Percentiles rank a stretch among this genome's conserved stretches.
These are phyloP conservation scores for Cornus kousa DNA, from an alignment of 148 eudicot species.

Conservation along the genomic window DNA sequence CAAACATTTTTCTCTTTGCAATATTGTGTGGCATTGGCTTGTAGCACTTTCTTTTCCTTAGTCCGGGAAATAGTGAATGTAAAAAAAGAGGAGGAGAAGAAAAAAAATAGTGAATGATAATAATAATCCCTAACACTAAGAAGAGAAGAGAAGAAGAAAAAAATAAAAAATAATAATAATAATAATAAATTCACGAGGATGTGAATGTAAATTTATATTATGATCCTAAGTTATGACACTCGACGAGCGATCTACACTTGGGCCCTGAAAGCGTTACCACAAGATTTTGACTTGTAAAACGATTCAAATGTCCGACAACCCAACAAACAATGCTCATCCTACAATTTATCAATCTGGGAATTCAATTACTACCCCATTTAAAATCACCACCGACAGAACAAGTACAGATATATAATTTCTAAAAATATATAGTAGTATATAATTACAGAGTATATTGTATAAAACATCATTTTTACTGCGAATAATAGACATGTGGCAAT, in stretches of 20 bases:
- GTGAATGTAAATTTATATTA: neutral
- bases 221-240: neutral
- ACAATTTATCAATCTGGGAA: neutral
- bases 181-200: neutral
- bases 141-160: too few relatives aligned
- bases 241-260: neutral
- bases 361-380: neutral
- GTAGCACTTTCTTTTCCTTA: too few relatives aligned
- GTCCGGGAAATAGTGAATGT: too few relatives aligned
- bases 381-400: constrained; percentile 19
- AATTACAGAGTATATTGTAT: too few relatives aligned
- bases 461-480: neutral
- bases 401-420: neutral
- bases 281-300: neutral
- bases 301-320: constrained; percentile 16
- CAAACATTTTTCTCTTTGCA: too few relatives aligned
- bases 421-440: too few relatives aligned
- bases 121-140: too few relatives aligned
- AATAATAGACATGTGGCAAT: neutral
- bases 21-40: too few relatives aligned
- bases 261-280: constrained; percentile 6
- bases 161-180: too few relatives aligned
- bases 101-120: too few relatives aligned
- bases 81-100: too few relatives aligned
- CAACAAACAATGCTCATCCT: constrained; percentile 21